Evolutionary conservation across 108 stramenopile species (phyloP).

Genomic region (Aurantiochytrium sp.): DNA sequence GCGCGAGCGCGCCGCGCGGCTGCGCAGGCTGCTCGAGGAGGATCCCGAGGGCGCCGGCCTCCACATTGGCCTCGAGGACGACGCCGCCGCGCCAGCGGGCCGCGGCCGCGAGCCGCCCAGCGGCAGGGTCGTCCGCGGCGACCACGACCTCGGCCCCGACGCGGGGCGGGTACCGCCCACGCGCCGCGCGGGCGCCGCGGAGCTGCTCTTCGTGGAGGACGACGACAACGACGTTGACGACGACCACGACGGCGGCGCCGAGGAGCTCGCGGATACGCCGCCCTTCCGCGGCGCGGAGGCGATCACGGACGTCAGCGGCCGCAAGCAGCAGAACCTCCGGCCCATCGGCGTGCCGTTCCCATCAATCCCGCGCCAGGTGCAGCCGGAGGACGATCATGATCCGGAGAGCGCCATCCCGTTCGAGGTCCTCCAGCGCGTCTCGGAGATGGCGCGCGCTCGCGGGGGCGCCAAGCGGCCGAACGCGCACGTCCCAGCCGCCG

Average conservation of each 20-base stretch:
- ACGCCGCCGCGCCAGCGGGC: no score
- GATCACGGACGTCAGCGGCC: background rate
- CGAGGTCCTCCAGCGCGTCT: background rate
- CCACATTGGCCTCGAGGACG: no score
- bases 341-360: background rate
- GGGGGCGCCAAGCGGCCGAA: background rate
- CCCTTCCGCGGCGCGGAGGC: background rate
- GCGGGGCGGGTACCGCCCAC: no score
- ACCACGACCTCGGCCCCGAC: no score
- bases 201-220: conserved; percentile 10
- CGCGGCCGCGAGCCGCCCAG: no score
- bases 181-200: background rate
- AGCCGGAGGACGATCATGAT: background rate
- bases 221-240: background rate
- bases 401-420: background rate
- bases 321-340: background rate
- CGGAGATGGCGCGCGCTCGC: background rate
- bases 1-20: no score
- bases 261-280: background rate
- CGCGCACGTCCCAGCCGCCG: background rate
- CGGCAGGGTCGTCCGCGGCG: no score
- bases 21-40: no score
- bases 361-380: background rate
- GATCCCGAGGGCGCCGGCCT: no score
- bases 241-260: background rate